These are phyloP conservation scores for Ochromonas danica DNA, from an alignment of 108 stramenopile genomes.

Conservation along the genomic window DNA sequence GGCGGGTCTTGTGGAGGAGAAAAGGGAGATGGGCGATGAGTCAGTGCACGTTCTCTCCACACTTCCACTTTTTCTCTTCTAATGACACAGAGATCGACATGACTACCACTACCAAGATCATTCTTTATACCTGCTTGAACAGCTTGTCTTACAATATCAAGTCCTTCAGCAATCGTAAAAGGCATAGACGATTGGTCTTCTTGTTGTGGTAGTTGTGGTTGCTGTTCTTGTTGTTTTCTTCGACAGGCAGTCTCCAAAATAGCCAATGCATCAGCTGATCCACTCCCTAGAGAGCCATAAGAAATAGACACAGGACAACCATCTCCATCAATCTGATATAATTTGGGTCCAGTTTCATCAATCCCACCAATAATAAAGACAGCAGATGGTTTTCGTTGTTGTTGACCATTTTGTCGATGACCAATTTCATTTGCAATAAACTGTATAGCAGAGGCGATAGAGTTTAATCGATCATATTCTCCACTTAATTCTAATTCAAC, in stretches of 20 bases:
- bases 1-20: too few relatives aligned
- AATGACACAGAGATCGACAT: conserved; percentile 87
- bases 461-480: not conserved
- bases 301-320: not conserved
- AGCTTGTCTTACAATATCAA: conserved; percentile 81
- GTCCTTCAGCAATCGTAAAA: conserved; percentile 75
- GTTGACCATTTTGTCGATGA: not conserved
- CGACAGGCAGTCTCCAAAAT: conserved; percentile 72
- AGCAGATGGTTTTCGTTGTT: not conserved
- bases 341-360: not conserved
- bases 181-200: not conserved
- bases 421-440: not conserved
- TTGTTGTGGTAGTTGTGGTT: too few relatives aligned
- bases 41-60: conserved; percentile 32
- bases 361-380: conserved; percentile 11
- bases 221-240: not conserved
- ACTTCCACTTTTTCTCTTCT: not conserved
- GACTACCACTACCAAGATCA: conserved; percentile 89
- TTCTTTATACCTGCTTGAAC: conserved; percentile 94
- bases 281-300: conserved; percentile 2
- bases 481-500: not conserved
- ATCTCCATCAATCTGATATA: not conserved
- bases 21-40: too few relatives aligned
- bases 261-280: conserved; percentile 37
- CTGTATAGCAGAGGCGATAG: not conserved